Evolutionary conservation across 2,329 filamentous ascomycete species (phyloP).

Genomic region (Alternaria arbusti): DNA sequence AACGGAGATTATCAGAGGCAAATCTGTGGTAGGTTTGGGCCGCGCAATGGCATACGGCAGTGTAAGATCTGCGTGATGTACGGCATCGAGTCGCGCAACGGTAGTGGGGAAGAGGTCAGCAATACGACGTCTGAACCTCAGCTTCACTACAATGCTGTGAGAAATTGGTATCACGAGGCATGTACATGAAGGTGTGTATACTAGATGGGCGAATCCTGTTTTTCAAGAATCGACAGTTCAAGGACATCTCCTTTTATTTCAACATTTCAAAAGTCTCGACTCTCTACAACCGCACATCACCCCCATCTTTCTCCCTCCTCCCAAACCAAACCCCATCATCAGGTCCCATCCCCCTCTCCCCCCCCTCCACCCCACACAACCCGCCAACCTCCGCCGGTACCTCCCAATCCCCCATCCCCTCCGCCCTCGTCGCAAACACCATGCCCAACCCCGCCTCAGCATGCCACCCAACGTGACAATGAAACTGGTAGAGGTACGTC

Average conservation of each 20-base stretch:
- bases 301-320: conserved; percentile 5
- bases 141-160: neutral
- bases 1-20: too few species aligned
- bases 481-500: too few species aligned
- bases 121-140: neutral
- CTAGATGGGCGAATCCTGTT: neutral
- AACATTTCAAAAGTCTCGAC: neutral
- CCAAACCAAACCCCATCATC: conserved; percentile 58
- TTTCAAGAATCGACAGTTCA: neutral
- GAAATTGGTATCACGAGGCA: neutral
- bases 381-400: conserved; percentile 55
- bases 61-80: neutral
- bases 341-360: conserved; percentile 52
- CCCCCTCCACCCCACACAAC: conserved; percentile 57
- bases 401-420: conserved; percentile 52
- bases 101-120: neutral
- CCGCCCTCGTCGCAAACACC: conserved; percentile 62
- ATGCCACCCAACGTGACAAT: conserved; percentile 77
- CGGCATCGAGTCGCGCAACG: neutral
- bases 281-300: neutral
- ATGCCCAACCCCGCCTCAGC: conserved; percentile 52
- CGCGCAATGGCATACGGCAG: neutral
- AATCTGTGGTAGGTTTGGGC: neutral
- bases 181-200: conserved; percentile 6
- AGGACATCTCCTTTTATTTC: neutral